Evolutionary conservation across 2,329 filamentous ascomycete genomes (phyloP).

Genomic region (Dactylellina haptotyla): DNA sequence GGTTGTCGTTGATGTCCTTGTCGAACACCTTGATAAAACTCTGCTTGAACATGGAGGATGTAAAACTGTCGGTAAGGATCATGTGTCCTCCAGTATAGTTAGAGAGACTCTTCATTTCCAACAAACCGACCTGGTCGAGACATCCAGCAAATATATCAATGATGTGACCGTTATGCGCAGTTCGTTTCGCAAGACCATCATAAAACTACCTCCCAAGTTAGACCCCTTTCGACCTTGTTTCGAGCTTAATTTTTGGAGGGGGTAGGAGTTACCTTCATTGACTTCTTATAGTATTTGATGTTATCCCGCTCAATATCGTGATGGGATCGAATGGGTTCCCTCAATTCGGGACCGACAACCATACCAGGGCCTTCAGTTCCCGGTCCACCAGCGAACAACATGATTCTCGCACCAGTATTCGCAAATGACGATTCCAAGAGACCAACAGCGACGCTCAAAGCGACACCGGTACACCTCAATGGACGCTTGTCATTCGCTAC

Average conservation of each 20-base stretch:
- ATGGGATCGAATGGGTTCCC: slow-evolving; percentile 96
- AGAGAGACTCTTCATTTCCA: slow-evolving; percentile 97
- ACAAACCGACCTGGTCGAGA: slow-evolving; percentile 92
- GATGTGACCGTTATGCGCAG: slow-evolving; percentile 94
- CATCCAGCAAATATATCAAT: slow-evolving; percentile 98
- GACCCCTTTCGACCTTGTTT: slow-evolving; percentile 43
- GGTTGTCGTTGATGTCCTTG: slow-evolving; percentile 92
- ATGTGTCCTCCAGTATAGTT: slow-evolving; percentile 98
- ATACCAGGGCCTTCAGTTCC: slow-evolving; percentile 96
- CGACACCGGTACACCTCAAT: slow-evolving; percentile 91
- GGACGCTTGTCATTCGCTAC: slow-evolving; percentile 92
- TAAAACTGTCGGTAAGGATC: slow-evolving; percentile 98
- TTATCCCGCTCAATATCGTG: slow-evolving; percentile 99
- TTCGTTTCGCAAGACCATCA: slow-evolving; percentile 89
- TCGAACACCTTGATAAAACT: slow-evolving; percentile 97
- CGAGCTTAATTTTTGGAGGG: too few relatives aligned
- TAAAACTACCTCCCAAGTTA: slow-evolving; percentile 73
- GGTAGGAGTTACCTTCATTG: slow-evolving; percentile 76
- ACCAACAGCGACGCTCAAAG: slow-evolving; percentile 92
- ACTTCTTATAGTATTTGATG: slow-evolving; percentile 99
- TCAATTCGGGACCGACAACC: slow-evolving; percentile 93
- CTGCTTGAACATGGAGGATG: slow-evolving; percentile 98
- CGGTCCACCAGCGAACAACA: slow-evolving; percentile 95
- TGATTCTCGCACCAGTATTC: slow-evolving; percentile 92
- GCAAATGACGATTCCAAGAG: slow-evolving; percentile 94